Evolutionary conservation across 2,329 filamentous ascomycete species (phyloP).

Genomic region (Exophiala lecanii-corni): DNA sequence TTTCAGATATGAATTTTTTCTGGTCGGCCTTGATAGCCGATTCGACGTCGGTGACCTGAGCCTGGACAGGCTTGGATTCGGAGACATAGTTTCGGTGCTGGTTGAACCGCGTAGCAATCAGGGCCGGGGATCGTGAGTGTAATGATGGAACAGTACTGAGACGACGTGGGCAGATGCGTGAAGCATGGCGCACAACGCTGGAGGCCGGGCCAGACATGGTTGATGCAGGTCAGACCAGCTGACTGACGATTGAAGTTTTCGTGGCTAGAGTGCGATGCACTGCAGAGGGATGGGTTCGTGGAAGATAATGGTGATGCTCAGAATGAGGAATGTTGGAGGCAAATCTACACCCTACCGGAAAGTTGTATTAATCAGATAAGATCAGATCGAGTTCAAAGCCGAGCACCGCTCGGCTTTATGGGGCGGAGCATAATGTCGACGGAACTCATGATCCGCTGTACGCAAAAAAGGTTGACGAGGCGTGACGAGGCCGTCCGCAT

Average conservation of each 20-base stretch:
- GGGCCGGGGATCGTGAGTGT: slow-evolving; percentile 32
- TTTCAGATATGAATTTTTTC: slow-evolving; percentile 65
- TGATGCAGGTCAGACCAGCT: slow-evolving; percentile 16
- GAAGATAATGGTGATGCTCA: too few species aligned
- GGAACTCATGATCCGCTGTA: neutral
- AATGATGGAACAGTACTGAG: slow-evolving; percentile 34
- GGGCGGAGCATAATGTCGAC: neutral
- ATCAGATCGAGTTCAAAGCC: too few species aligned
- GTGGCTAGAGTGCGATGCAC: neutral
- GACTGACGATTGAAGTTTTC: slow-evolving; percentile 3
- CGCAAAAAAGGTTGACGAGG: too few species aligned
- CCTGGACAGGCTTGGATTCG: slow-evolving; percentile 71
- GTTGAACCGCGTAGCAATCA: slow-evolving; percentile 37
- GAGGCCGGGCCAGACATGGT: slow-evolving; percentile 64
- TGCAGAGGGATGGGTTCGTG: too few species aligned
- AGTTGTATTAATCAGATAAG: neutral
- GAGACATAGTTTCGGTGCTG: slow-evolving; percentile 69
- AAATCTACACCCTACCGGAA: too few species aligned
- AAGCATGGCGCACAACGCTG: slow-evolving; percentile 69
- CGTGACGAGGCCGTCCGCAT: too few species aligned
- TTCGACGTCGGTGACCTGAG: slow-evolving; percentile 71
- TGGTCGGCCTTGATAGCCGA: slow-evolving; percentile 82
- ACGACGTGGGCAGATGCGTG: slow-evolving; percentile 53
- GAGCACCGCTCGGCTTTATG: neutral
- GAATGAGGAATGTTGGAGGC: too few species aligned